Evolutionary conservation across 2,329 filamentous ascomycete genomes (phyloP).

Genomic region (Colletotrichum plurivorum): DNA sequence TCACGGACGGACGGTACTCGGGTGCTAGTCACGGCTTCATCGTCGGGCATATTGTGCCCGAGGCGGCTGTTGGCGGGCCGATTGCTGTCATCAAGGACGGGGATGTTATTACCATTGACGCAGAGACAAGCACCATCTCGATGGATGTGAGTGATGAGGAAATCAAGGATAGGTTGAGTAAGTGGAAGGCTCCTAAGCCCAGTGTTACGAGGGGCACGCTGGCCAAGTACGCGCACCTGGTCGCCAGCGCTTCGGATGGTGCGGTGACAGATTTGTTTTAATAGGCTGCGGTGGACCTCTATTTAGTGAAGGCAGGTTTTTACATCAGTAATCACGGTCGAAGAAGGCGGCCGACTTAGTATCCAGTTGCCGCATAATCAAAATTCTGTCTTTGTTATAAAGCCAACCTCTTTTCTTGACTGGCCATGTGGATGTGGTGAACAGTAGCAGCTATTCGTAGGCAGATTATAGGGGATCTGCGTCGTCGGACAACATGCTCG

Average conservation of each 20-base stretch:
- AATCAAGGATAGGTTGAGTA: conserved; percentile 71
- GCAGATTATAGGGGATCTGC: too few species aligned
- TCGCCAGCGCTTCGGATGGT: conserved; percentile 92
- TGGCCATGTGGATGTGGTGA: too few species aligned
- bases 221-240: conserved; percentile 90
- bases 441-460: too few species aligned
- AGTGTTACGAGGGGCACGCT: conserved; percentile 85
- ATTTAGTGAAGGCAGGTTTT: too few species aligned
- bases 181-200: conserved; percentile 80
- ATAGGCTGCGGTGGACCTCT: background rate
- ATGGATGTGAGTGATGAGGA: conserved; percentile 80
- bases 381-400: too few species aligned
- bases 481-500: too few species aligned
- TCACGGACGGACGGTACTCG: conserved; percentile 92
- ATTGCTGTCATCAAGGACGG: conserved; percentile 87
- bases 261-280: conserved; percentile 80
- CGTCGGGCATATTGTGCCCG: conserved; percentile 92
- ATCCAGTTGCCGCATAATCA: too few species aligned
- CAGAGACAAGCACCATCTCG: conserved; percentile 79
- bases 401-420: too few species aligned
- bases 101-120: conserved; percentile 89
- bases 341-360: too few species aligned
- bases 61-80: conserved; percentile 90
- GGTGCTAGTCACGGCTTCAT: conserved; percentile 94
- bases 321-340: too few species aligned